Evolutionary conservation across 2,329 filamentous ascomycete species (phyloP).

Genomic region (Cercospora nicotianae): DNA sequence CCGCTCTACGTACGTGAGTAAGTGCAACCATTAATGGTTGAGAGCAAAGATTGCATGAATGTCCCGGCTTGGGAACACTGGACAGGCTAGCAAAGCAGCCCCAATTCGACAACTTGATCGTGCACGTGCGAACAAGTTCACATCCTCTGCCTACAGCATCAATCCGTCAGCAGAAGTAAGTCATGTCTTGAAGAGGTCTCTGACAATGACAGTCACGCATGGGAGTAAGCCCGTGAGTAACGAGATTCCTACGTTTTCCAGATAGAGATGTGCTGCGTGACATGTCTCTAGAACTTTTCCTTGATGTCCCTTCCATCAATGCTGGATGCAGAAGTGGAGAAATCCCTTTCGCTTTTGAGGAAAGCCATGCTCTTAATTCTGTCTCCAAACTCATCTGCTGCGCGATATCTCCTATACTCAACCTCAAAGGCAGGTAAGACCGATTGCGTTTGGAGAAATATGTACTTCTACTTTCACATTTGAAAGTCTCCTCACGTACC

Average conservation of each 20-base stretch:
- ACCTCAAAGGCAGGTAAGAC: too few relatives aligned
- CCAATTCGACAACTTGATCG: too few relatives aligned
- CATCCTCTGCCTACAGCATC: neutral
- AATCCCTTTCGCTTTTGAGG: neutral
- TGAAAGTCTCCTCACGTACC: neutral
- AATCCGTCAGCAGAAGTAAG: neutral
- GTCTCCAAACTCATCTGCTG: neutral
- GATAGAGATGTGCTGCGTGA: too few relatives aligned
- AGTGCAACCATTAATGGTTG: neutral
- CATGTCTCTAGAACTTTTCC: too few relatives aligned
- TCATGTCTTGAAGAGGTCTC: neutral
- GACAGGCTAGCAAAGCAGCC: neutral
- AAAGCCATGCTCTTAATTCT: neutral
- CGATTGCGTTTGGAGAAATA: too few relatives aligned
- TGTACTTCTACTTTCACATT: neutral
- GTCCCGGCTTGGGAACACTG: neutral
- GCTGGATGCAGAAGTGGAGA: neutral
- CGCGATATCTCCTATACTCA: too few relatives aligned
- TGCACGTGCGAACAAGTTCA: too few relatives aligned
- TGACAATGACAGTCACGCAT: neutral
- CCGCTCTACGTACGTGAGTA: neutral
- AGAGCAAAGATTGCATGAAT: neutral
- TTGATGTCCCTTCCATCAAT: too few relatives aligned
- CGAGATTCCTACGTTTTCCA: too few relatives aligned
- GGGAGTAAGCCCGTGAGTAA: too few relatives aligned